These are phyloP conservation scores for Aspergillus sparsus DNA, from an alignment of 495 filamentous ascomycete species.

Conservation along the genomic window DNA sequence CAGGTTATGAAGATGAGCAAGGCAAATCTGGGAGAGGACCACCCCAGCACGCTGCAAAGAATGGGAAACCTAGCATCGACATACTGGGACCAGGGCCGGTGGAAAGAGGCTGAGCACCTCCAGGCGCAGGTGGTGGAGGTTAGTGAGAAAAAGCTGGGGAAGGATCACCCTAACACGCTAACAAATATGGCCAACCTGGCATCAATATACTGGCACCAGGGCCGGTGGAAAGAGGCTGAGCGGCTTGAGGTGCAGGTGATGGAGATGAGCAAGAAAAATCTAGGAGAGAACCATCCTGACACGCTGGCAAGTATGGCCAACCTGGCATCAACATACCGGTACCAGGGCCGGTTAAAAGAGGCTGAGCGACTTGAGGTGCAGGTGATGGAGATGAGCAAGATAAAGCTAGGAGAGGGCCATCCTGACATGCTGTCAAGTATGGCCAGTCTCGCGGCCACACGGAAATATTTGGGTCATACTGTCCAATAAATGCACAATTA, in stretches of 20 bases:
- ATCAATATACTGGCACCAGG: slow-evolving; percentile 32
- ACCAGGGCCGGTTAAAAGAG: slow-evolving; percentile 39
- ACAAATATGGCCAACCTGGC: slow-evolving; percentile 31
- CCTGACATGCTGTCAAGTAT: slow-evolving; percentile 40
- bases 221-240: slow-evolving; percentile 41
- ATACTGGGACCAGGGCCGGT: too few species aligned
- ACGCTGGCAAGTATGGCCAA: slow-evolving; percentile 31
- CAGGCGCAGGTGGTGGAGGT: too few species aligned
- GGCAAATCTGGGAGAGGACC: slow-evolving; percentile 33
- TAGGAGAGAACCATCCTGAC: slow-evolving; percentile 22
- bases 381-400: slow-evolving; percentile 29
- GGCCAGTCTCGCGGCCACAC: too few species aligned
- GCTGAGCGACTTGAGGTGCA: slow-evolving; percentile 36
- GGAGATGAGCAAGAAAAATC: slow-evolving; percentile 6
- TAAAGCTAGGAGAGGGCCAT: slow-evolving; percentile 37
- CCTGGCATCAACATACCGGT: slow-evolving; percentile 31
- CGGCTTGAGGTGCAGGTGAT: too few species aligned
- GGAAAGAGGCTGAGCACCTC: too few species aligned
- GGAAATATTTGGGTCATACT: too few species aligned
- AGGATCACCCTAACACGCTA: slow-evolving; percentile 27
- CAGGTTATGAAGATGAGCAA: slow-evolving; percentile 31
- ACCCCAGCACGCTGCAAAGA: slow-evolving; percentile 39
- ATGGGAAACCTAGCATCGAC: slow-evolving; percentile 36
- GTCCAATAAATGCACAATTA: too few species aligned
- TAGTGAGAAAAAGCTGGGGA: slow-evolving; percentile 14